Evolutionary conservation across 257 asterid genomes (phyloP).

Genomic region (Salvia splendens): DNA sequence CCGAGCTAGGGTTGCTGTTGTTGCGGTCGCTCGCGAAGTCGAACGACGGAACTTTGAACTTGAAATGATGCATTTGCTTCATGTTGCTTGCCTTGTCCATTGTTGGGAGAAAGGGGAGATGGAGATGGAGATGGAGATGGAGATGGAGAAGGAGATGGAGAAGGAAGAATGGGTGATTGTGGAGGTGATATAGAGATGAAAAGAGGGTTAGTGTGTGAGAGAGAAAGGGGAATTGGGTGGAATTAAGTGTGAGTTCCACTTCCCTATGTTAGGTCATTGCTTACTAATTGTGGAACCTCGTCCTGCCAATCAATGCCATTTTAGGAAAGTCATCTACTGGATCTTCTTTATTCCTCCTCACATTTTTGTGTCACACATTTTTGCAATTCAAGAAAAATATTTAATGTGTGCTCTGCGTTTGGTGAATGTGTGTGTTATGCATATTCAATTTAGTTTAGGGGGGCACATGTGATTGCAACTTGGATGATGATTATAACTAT

Average conservation of each 20-base stretch:
- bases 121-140: neutral
- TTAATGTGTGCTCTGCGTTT: constrained; percentile 23
- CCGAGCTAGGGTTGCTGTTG: neutral
- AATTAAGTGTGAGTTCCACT: constrained; percentile 45
- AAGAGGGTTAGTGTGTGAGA: constrained; percentile 26
- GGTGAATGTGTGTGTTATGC: constrained; percentile 30
- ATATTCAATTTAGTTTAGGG: constrained; percentile 20
- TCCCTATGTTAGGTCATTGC: constrained; percentile 61
- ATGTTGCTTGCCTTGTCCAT: constrained; percentile 34
- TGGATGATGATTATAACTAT: constrained; percentile 25
- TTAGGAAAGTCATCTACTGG: constrained; percentile 49
- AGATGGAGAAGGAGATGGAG: constrained; percentile 16
- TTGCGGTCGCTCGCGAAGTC: neutral
- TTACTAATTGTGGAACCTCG: constrained; percentile 55
- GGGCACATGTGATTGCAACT: constrained; percentile 27
- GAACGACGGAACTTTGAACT: constrained; percentile 43
- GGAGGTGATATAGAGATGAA: constrained; percentile 30
- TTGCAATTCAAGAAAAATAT: neutral
- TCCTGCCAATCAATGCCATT: constrained; percentile 54
- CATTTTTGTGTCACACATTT: constrained; percentile 48
- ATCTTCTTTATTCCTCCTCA: constrained; percentile 58
- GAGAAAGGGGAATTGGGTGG: constrained; percentile 47
- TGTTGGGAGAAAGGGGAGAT: neutral
- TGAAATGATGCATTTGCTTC: constrained; percentile 39
- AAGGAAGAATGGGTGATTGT: constrained; percentile 4